phyloP scores from a whole-genome alignment of 2,329 filamentous ascomycete species.

The Colletotrichum filicis region DNA sequence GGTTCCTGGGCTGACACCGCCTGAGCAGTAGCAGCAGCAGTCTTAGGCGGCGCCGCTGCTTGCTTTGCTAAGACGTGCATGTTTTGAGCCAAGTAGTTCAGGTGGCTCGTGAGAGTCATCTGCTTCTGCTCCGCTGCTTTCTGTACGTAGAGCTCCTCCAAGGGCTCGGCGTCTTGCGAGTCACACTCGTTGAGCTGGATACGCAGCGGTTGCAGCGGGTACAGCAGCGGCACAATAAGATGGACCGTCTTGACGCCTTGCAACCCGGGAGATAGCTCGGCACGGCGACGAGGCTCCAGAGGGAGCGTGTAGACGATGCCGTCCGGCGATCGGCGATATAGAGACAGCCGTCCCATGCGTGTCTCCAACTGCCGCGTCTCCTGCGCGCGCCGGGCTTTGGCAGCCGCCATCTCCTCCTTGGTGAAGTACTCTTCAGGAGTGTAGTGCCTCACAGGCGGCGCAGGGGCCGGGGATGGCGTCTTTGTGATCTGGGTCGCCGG shows the following conservation, averaged over 20 bases:
- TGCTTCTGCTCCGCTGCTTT: slow-evolving; percentile 67
- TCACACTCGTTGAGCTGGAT: slow-evolving; percentile 74
- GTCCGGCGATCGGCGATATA: slow-evolving; percentile 76
- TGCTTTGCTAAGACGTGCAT: slow-evolving; percentile 74
- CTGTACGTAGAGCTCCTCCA: slow-evolving; percentile 73
- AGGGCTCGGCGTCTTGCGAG: slow-evolving; percentile 66
- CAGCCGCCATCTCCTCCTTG: slow-evolving; percentile 68
- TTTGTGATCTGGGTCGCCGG: not conserved
- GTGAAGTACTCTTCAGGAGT: slow-evolving; percentile 63
- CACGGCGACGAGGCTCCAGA: slow-evolving; percentile 71
- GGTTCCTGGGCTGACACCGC: slow-evolving; percentile 31
- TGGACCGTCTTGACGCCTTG: slow-evolving; percentile 72
- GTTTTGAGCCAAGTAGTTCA: slow-evolving; percentile 81
- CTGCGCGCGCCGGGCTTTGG: slow-evolving; percentile 70
- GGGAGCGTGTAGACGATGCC: slow-evolving; percentile 78
- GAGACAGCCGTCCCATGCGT: slow-evolving; percentile 73
- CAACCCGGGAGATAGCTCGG: slow-evolving; percentile 70
- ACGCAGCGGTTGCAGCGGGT: slow-evolving; percentile 76
- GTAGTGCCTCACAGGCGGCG: slow-evolving; percentile 43
- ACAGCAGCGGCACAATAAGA: slow-evolving; percentile 76
- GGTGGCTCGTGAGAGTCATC: slow-evolving; percentile 75
- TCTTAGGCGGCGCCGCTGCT: slow-evolving; percentile 42
- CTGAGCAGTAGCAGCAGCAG: slow-evolving; percentile 33
- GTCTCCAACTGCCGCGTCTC: slow-evolving; percentile 81
- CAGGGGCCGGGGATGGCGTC: not conserved